Evolutionary conservation across 495 filamentous ascomycete genomes (phyloP), one percentile per base, ranked within the genome.

Genomic region (Hyaloscypha bicolor): DNA sequence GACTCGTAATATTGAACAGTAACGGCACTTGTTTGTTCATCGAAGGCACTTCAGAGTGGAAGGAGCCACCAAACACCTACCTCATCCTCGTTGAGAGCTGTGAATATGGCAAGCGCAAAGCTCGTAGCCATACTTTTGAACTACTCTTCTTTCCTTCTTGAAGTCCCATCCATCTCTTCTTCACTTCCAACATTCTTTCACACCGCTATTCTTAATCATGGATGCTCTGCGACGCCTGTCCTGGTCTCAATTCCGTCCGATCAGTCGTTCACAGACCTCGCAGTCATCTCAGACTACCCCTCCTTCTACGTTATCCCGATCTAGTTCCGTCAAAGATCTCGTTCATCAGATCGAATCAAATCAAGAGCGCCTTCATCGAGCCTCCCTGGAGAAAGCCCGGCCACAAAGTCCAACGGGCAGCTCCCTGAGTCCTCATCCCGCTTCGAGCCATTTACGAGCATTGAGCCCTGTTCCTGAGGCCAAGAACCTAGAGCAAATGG

Each of bases 171-270:
- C 39, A 22, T 45, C 31, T 51, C 60, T n/a, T 22, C 45, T 22
- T 22, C 37, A 31, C 0, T 22, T 22, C 51, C 51, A 37, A 57
- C 9, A 39, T 58, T 25, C 48, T 19, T 58, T 56, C 21, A 32
- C 4, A 6, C 22, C 55, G 35, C n/a, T 25, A 65, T 58, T 21
- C 21, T 65, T 65, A 56, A 39, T 3, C 32, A 65, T 65, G 62
- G 16, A 48, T 29, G 25, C 29, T n/a, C 62, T 56, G 25, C 30
- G 55, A 57, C 48, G 52, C 42, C 62, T 65, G 14, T 30, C 31
- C 21, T 65, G 62, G 62, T 30, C 52, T 58, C 62, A 58, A 14
- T 32, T 58, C 32, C 30, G 19, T 56, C 62, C 25, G 8, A 63
- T 4, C 51, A 39, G 16, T 21, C 56, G 6, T 21, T 9, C 29